Base-by-base conservation (phyloP, 352 stramenopile genomes). In the Pythium angustatum region DNA sequence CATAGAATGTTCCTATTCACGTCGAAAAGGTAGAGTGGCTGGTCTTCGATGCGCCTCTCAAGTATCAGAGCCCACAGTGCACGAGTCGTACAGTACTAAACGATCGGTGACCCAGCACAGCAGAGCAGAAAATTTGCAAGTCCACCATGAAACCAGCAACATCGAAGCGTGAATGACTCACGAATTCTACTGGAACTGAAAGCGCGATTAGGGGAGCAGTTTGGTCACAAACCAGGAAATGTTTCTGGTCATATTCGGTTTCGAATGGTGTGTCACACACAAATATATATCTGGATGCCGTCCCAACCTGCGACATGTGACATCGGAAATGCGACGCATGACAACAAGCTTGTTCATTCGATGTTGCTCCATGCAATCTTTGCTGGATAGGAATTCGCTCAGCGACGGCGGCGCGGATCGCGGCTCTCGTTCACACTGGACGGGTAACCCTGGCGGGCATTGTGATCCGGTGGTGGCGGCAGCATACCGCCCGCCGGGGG, bases 341-440 rank as follows among this genome's bases (percentile, higher is more conserved):
- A 19, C 7, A 10, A 41, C 34, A 11, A 19, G n/a, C n/a, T n/a
- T n/a, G n/a, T n/a, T n/a, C n/a, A n/a, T n/a, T n/a, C n/a, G n/a
- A n/a, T n/a, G n/a, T n/a, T n/a, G 24, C 3, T 28, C n/a, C 19
- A 26, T 49, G 26, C 43, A 49, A 49, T 50, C 19, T 50, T 8
- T 14, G 11, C 22, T 36, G 5, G n/a, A n/a, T n/a, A n/a, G n/a
- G n/a, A n/a, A n/a, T n/a, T n/a, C n/a, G n/a, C 33, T 55, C 24
- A 69, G 45, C 67, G 67, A 11, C 67, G 67, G 24, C 67, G 67
- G 12, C 67, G 67, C 44, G 67, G 67, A 24, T 73, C 67, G 49
- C 67, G 67, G 15, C 50, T 69, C 60, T 73, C 67, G 51, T 73
- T 73, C 7, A 72, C 59, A 47, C 53, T 68, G 24, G 65, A 72